Conservation (phyloP, 2,329 filamentous ascomycete species). For the Fusarium xylarioides region DNA sequence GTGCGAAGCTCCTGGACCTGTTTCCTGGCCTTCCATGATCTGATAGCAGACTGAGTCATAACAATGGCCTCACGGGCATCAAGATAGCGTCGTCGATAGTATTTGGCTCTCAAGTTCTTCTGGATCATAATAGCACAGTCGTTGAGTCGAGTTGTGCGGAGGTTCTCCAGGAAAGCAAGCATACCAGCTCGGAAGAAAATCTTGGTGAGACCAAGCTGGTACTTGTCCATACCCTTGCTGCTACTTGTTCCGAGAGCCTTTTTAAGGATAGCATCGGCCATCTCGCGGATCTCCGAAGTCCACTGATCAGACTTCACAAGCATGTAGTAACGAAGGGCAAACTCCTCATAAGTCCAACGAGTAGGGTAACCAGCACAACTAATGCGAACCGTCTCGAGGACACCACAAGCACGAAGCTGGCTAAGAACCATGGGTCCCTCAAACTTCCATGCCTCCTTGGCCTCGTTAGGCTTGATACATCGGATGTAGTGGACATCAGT, state of each 20-base stretch:
- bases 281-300: slow-evolving; percentile 92
- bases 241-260: slow-evolving; percentile 85
- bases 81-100: slow-evolving; percentile 91
- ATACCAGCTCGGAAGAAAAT: slow-evolving; percentile 99
- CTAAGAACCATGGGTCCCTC: slow-evolving; percentile 99
- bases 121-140: slow-evolving; percentile 97
- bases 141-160: slow-evolving; percentile 89
- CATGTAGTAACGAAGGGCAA: slow-evolving; percentile 98
- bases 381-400: slow-evolving; percentile 96
- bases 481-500: slow-evolving; percentile 99
- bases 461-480: slow-evolving; percentile 99
- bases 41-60: slow-evolving; percentile 77
- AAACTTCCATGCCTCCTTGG: slow-evolving; percentile 96
- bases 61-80: slow-evolving; percentile 85
- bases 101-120: slow-evolving; percentile 96
- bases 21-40: slow-evolving; percentile 81
- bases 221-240: slow-evolving; percentile 84
- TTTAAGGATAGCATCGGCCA: slow-evolving; percentile 91
- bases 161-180: slow-evolving; percentile 96
- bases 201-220: slow-evolving; percentile 96
- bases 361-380: slow-evolving; percentile 97
- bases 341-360: slow-evolving; percentile 98
- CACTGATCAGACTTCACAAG: slow-evolving; percentile 87
- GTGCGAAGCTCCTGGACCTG: slow-evolving; percentile 82
- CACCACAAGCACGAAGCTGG: slow-evolving; percentile 97